Conservation (phyloP, 2,329 filamentous ascomycete species). For the Rhinocladiella similis region DNA sequence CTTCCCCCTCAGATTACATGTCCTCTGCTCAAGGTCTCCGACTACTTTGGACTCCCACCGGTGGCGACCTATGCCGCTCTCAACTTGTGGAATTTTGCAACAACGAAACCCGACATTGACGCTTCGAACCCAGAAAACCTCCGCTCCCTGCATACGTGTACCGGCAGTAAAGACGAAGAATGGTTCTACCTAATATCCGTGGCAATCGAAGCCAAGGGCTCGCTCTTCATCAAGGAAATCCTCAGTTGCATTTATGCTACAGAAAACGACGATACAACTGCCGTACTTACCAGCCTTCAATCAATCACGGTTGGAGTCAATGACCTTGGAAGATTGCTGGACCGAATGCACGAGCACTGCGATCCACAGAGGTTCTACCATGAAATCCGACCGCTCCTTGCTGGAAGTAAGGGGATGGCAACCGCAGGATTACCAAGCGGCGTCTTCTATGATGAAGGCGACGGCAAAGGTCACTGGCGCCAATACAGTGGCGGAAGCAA, state of each 20-base stretch:
- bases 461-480: conserved; percentile 50
- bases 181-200: conserved; percentile 56
- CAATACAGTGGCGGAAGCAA: conserved; percentile 57
- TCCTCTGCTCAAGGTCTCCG: conserved; percentile 40
- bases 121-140: conserved; percentile 40
- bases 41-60: conserved; percentile 39
- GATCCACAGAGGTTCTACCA: conserved; percentile 53
- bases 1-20: conserved; percentile 37
- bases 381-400: conserved; percentile 52
- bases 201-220: conserved; percentile 54
- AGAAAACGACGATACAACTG: conserved; percentile 41
- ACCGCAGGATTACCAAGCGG: conserved; percentile 51
- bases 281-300: conserved; percentile 41
- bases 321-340: conserved; percentile 42
- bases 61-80: conserved; percentile 45
- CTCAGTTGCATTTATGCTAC: conserved; percentile 50
- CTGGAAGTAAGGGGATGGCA: conserved; percentile 56
- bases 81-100: conserved; percentile 41
- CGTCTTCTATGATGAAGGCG: conserved; percentile 48
- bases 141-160: conserved; percentile 37
- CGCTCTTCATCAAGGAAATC: conserved; percentile 46
- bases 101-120: conserved; percentile 27
- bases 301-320: conserved; percentile 44
- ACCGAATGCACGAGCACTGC: conserved; percentile 54
- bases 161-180: conserved; percentile 42